Percentiles rank a stretch among this genome's conserved stretches.
Conservation (phyloP, 164 flowering plant genomes). For the Cinnamomum chago region DNA sequence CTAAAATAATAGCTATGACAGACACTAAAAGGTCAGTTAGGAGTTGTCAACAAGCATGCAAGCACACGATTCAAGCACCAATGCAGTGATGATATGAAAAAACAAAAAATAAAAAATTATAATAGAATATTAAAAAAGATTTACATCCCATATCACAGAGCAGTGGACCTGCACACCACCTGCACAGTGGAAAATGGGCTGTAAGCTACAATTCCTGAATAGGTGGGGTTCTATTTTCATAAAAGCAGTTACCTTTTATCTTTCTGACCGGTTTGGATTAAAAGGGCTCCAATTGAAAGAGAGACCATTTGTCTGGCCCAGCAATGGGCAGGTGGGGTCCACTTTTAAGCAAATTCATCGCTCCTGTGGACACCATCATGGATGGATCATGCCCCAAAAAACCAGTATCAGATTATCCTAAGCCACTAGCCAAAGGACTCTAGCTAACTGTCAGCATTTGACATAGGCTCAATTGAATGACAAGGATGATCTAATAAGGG, state of each 20-base stretch:
- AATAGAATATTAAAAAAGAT: neutral
- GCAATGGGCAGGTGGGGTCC: neutral
- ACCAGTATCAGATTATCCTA: neutral
- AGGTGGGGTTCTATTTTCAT: conserved; percentile 1
- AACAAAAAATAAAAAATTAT: neutral
- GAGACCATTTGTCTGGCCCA: neutral
- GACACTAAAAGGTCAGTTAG: no score
- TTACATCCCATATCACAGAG: conserved; percentile 39
- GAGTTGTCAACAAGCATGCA: neutral
- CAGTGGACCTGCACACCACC: conserved; percentile 68
- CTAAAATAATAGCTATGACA: neutral
- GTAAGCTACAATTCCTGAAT: conserved; percentile 36
- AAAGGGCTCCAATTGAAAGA: neutral
- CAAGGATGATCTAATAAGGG: neutral
- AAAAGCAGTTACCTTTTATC: neutral
- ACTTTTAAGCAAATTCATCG: neutral
- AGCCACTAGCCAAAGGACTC: neutral
- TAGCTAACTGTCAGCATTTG: neutral
- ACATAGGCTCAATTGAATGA: neutral
- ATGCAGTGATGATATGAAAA: neutral
- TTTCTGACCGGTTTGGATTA: neutral
- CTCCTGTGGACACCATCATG: neutral
- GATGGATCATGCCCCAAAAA: neutral
- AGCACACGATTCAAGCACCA: conserved; percentile 1
- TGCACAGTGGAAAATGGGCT: conserved; percentile 66